Evolutionary conservation across 306 rosid genomes (phyloP).

Genomic region (Dryas drummondii): DNA sequence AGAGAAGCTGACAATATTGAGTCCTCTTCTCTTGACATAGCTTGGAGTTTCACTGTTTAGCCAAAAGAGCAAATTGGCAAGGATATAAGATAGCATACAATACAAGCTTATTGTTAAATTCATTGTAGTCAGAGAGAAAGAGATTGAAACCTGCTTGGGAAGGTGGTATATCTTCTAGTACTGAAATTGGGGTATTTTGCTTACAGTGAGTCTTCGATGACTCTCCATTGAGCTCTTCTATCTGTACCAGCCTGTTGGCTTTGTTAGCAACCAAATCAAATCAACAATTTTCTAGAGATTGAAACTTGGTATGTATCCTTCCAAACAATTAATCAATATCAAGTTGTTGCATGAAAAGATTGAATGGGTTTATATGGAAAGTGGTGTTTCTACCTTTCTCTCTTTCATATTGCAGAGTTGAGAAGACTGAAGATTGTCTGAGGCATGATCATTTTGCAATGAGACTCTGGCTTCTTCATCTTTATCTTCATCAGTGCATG

Average conservation of each 20-base stretch:
- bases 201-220: conserved; percentile 31
- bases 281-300: conserved; percentile 2
- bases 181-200: conserved; percentile 32
- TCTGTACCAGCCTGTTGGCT: conserved; percentile 56
- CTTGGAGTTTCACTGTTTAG: conserved; percentile 25
- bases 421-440: conserved; percentile 34
- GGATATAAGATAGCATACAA: neutral
- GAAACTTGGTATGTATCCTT: neutral
- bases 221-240: conserved; percentile 27
- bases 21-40: conserved; percentile 32
- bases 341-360: neutral
- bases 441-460: conserved; percentile 11
- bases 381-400: conserved; percentile 47
- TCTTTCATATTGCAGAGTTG: conserved; percentile 26
- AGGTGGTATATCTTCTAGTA: conserved; percentile 28
- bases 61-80: neutral
- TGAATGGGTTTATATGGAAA: conserved; percentile 6
- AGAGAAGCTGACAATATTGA: conserved; percentile 55
- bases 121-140: neutral
- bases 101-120: neutral
- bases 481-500: conserved; percentile 53
- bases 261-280: conserved; percentile 39
- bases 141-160: conserved; percentile 24
- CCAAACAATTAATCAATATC: neutral
- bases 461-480: conserved; percentile 26